Base-by-base conservation (phyloP, 2,329 filamentous ascomycete species). In the Colletotrichum tabaci region DNA sequence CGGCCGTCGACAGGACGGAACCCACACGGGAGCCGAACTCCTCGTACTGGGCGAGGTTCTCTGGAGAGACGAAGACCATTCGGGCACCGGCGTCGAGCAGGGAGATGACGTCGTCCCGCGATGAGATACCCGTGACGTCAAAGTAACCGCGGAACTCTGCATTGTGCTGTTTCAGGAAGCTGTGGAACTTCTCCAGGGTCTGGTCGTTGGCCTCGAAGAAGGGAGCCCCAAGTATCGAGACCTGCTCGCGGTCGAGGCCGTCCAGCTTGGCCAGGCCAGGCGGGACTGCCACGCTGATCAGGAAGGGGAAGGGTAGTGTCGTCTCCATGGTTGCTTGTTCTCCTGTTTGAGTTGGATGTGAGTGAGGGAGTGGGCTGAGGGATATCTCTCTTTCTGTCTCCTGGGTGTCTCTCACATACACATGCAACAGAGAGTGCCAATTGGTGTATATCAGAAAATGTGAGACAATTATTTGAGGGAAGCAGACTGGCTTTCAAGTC, bases 31-130 rank as follows among this genome's bases (percentile, higher is more conserved):
- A 83, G 53, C 87, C 88, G 74, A 89, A 90, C 74, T 87, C 85
- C 58, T 85, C 81, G 70, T 89, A 88, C 62, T 87, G 83, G 10
- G 86, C 84, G 64, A 97, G 84, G 79, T 94, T 92, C 67, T 91
- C 87, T 58, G 91, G 88, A 21, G 88, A 88, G 61, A 98, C 93
- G 80, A 98, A 96, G 73, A 96, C 92, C 80, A 92, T 96, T 63
- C 91, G 89, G 8, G 95, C 94, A 71, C 96, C 96, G 74, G 91
- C 89, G 80, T 99, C 94, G 67, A 99, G 90, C 46, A 98, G 87
- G 57, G 93, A 89, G 65, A 96, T 84, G 46, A 98, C 86, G 74
- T 97, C 93, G 75, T 95, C 92, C 66, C 86, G 85, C 13, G 91
- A 90, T 42, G 88, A 81, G 49, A 98, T 86, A 26, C 84, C 83